Percentiles rank a stretch among this genome's conserved stretches.
Conservation (phyloP, 805 yeast genomes). For the Saccharomycopsis schoenii region DNA sequence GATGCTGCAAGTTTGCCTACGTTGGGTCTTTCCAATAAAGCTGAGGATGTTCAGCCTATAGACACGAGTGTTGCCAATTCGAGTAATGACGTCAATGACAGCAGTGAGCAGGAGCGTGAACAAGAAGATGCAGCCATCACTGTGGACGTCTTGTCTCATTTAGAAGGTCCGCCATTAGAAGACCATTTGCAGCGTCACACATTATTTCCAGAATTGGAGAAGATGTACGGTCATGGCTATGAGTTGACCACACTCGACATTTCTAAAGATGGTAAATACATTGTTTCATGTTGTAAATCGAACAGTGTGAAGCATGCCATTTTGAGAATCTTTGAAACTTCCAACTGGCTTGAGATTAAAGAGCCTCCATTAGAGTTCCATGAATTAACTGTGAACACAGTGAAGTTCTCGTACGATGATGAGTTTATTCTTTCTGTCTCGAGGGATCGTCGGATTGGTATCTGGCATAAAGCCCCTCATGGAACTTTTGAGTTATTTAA, state of each 20-base stretch:
- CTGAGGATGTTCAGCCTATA: conserved; percentile 32
- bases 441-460: conserved; percentile 77
- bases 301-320: conserved; percentile 80
- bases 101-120: conserved; percentile 22
- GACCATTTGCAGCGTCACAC: conserved; percentile 88
- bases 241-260: conserved; percentile 76
- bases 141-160: conserved; percentile 35
- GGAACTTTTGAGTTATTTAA: conserved; percentile 28
- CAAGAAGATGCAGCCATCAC: conserved; percentile 31
- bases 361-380: conserved; percentile 53
- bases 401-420: conserved; percentile 65
- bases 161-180: conserved; percentile 68
- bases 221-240: conserved; percentile 95
- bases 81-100: conserved; percentile 27
- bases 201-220: conserved; percentile 90
- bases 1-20: conserved; percentile 89
- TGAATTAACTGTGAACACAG: conserved; percentile 73
- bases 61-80: conserved; percentile 28
- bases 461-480: conserved; percentile 45
- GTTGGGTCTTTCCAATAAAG: conserved; percentile 86
- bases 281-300: conserved; percentile 90
- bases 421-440: conserved; percentile 63
- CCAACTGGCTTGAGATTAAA: conserved; percentile 51
- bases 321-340: conserved; percentile 60
- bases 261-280: conserved; percentile 47